Percentiles rank a stretch among this genome's conserved stretches.
Conservation (phyloP, 1,284 basidiomycete genomes). For the Mycena sp. region DNA sequence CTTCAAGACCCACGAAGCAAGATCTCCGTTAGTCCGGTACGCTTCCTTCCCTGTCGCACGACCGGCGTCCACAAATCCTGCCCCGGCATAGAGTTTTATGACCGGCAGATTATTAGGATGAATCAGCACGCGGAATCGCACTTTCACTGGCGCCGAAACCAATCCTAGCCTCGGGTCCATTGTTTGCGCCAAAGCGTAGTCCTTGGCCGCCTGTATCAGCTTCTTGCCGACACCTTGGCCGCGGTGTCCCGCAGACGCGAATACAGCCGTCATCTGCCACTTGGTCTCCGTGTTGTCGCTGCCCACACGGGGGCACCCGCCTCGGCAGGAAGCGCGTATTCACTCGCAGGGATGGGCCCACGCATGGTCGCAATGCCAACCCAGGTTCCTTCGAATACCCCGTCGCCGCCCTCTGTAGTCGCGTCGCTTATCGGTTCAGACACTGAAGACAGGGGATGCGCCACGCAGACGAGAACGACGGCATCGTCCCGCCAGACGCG, state of each 20-base stretch:
- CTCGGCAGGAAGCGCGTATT: constrained; percentile 16
- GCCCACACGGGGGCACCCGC: neutral
- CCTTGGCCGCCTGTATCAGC: constrained; percentile 26
- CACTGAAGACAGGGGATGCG: neutral
- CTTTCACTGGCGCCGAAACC: neutral
- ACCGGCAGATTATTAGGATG: constrained; percentile 20
- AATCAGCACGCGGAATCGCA: constrained; percentile 16
- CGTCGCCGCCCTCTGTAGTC: neutral
- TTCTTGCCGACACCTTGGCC: constrained; percentile 21
- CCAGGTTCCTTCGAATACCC: constrained; percentile 7
- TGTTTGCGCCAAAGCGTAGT: constrained; percentile 13
- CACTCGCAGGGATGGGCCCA: constrained; percentile 8
- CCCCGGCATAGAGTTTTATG: constrained; percentile 8
- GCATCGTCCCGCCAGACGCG: constrained; percentile 18
- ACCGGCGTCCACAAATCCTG: constrained; percentile 15
- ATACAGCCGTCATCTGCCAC: constrained; percentile 28
- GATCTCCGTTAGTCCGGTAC: constrained; percentile 24
- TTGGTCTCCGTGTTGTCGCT: constrained; percentile 18
- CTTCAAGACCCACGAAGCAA: constrained; percentile 7
- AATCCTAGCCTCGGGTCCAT: neutral
- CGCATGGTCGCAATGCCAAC: constrained; percentile 21
- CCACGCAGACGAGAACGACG: constrained; percentile 26
- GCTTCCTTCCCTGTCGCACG: constrained; percentile 25
- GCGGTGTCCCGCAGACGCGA: constrained; percentile 17
- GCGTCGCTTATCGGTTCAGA: neutral